Base-by-base conservation (phyloP, 306 rosid genomes). In the Vigna unguiculata region DNA sequence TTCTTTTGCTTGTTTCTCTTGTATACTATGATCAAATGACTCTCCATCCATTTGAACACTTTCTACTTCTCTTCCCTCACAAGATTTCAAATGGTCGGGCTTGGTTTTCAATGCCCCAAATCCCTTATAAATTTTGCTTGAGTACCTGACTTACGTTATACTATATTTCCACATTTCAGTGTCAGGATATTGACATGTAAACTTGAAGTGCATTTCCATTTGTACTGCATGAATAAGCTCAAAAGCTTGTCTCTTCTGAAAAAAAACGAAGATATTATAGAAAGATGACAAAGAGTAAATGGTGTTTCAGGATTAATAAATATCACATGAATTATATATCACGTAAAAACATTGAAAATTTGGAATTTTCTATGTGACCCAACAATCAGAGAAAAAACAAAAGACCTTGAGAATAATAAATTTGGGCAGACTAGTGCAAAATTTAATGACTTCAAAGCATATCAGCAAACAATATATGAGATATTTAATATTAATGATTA, bases 1-100 rank as follows among this genome's bases (percentile, higher is more conserved):
- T 57, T 6, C 25, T 38, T 58, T 74, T 10, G 12, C 58, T n/a
- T 62, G 53, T 73, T 74, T 32, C n/a, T 28, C 58, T 38, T 82
- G 45, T 46, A 30, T 62, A 54, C 72, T 71, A 41, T 21, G 38
- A 85, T 82, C 73, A 72, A 62, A 34, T 62, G 57, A 48, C 53
- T 83, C 79, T 49, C 60, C 30, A 43, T 30, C 65, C 76, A 59
- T 74, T 76, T 71, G 81, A 76, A 62, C 57, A 53, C 78, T 69
- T 81, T 62, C 61, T 54, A 40, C 59, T 80, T 79, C 77, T 79
- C 8, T 72, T 76, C 19, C 74, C 66, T 22, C 78, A 60, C 15
- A 16, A 74, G 59, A 66, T 65, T 61, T 80, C 30, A 43, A 57
- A 55, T 57, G 45, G 19, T 69, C 45, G 76, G 71, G 36, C 60